Conservation (phyloP, 352 stramenopile species). For the Pythium chondricola region DNA sequence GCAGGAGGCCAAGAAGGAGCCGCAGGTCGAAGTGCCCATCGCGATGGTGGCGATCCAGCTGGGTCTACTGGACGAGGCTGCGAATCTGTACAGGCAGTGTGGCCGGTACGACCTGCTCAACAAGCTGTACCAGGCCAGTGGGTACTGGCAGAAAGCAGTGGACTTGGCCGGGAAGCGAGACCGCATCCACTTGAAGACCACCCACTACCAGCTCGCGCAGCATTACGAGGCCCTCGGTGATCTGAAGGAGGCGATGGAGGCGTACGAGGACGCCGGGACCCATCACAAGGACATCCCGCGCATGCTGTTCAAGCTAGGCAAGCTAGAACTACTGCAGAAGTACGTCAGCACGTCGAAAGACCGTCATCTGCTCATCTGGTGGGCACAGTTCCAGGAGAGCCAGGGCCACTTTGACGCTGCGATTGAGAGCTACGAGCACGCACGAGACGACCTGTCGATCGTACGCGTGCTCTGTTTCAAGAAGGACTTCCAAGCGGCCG, state of each 20-base stretch:
- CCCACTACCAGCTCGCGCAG: constrained; percentile 84
- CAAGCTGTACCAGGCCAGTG: constrained; percentile 86
- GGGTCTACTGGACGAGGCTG: constrained; percentile 88
- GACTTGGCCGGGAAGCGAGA: constrained; percentile 85
- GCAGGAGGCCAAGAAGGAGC: constrained; percentile 55
- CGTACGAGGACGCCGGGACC: constrained; percentile 89
- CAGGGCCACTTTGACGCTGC: constrained; percentile 84
- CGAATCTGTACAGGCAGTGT: constrained; percentile 88
- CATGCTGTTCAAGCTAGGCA: constrained; percentile 89
- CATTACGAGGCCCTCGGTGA: constrained; percentile 88
- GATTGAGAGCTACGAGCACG: constrained; percentile 83
- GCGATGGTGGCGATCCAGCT: constrained; percentile 92
- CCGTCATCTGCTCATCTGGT: constrained; percentile 88
- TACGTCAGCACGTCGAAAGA: constrained; percentile 89
- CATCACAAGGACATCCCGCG: constrained; percentile 88
- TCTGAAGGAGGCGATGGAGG: constrained; percentile 86
- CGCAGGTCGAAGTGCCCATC: constrained; percentile 77
- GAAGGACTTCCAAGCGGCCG: constrained; percentile 81
- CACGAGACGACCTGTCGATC: constrained; percentile 85
- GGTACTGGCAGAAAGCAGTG: constrained; percentile 89
- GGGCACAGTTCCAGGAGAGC: constrained; percentile 91
- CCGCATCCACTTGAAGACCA: constrained; percentile 90
- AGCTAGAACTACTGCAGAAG: constrained; percentile 87
- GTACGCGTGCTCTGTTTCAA: constrained; percentile 90
- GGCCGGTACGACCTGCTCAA: constrained; percentile 91